phyloP scores from a whole-genome alignment of 768 basidiomycete species.

The Mycena latifolia region DNA sequence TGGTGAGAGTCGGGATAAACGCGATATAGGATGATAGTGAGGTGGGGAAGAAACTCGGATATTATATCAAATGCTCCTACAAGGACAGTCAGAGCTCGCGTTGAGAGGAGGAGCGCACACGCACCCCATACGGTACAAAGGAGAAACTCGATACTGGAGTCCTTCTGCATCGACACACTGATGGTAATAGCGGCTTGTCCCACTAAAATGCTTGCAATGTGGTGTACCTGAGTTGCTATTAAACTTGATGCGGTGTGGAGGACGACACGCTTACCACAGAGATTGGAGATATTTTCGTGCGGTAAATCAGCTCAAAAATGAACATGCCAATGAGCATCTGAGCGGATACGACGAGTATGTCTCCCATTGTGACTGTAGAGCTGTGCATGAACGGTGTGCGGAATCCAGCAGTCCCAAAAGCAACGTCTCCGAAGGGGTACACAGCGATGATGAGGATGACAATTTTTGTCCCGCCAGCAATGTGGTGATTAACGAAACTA shows the following conservation, averaged over 20 bases:
- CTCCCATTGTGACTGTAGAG: slow-evolving; percentile 15
- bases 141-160: slow-evolving; percentile 20
- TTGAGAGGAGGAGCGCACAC: not conserved
- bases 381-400: slow-evolving; percentile 9
- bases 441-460: slow-evolving; percentile 16
- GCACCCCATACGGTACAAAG: slow-evolving; percentile 23
- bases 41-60: slow-evolving; percentile 17
- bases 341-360: slow-evolving; percentile 8
- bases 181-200: slow-evolving; percentile 17
- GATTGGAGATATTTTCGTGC: slow-evolving; percentile 15
- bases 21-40: slow-evolving; percentile 17
- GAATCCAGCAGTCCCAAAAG: slow-evolving; percentile 17
- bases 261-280: slow-evolving; percentile 5
- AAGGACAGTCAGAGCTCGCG: not conserved
- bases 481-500: slow-evolving; percentile 22
- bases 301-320: slow-evolving; percentile 21
- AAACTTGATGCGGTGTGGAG: not conserved
- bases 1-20: slow-evolving; percentile 14
- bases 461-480: slow-evolving; percentile 14
- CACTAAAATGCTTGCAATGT: slow-evolving; percentile 15
- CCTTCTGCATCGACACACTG: not conserved
- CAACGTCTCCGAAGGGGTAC: slow-evolving; percentile 17
- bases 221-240: slow-evolving; percentile 6
- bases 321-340: slow-evolving; percentile 25
- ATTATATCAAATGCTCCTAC: slow-evolving; percentile 23